Evolutionary conservation across 2,329 filamentous ascomycete species (phyloP).

Genomic region (Arthrobotrys iridis): DNA sequence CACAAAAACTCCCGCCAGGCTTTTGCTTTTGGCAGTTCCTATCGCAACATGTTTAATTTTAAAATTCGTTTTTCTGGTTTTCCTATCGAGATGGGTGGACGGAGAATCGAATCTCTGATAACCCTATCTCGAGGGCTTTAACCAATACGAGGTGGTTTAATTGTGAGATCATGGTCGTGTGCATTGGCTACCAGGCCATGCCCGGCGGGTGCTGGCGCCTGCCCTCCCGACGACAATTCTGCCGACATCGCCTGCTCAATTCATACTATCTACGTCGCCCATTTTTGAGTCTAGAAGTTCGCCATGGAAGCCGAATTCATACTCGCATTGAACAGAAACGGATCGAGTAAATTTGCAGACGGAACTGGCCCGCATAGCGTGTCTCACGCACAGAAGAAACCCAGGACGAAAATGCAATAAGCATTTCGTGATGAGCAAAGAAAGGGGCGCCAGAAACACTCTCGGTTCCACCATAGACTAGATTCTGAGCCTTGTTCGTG

Average conservation of each 20-base stretch:
- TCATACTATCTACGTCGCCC: conserved; percentile 1
- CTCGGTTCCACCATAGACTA: conserved; percentile 8
- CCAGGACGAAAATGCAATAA: conserved; percentile 6
- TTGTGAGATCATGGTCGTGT: conserved; percentile 32
- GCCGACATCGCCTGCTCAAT: conserved; percentile 6
- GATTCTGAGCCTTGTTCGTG: conserved; percentile 6
- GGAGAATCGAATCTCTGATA: conserved; percentile 17
- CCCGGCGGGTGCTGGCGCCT: conserved; percentile 5
- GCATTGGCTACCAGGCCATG: not conserved
- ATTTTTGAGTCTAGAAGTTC: conserved; percentile 1
- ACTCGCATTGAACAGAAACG: not conserved
- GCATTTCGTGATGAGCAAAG: conserved; percentile 10
- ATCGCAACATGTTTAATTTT: conserved; percentile 54
- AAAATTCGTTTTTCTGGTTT: conserved; percentile 55
- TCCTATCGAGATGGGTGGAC: conserved; percentile 18
- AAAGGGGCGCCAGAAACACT: conserved; percentile 21
- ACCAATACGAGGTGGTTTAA: conserved; percentile 32
- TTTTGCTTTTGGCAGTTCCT: conserved; percentile 51
- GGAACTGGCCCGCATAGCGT: too few relatives aligned
- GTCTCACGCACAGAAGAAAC: conserved; percentile 19
- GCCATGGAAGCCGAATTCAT: not conserved
- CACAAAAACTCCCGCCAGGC: conserved; percentile 31
- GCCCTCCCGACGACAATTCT: conserved; percentile 16
- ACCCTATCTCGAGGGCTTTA: conserved; percentile 19
- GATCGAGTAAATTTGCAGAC: not conserved